Conservation (phyloP, 2,329 filamentous ascomycete species). For the Cytospora piceicola region DNA sequence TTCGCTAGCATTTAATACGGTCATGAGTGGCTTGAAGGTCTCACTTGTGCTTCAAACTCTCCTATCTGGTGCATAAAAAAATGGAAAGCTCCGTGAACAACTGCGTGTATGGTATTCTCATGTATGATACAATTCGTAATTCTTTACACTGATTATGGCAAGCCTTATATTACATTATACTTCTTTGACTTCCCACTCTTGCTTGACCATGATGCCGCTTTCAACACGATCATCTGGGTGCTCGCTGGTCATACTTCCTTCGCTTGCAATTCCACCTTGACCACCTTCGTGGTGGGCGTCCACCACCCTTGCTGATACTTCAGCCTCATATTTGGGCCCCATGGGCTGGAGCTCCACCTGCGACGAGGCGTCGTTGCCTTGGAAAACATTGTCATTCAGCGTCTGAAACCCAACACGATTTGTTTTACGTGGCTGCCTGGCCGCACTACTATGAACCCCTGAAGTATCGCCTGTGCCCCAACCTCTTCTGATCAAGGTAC, state of each 20-base stretch:
- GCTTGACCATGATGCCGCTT: not conserved
- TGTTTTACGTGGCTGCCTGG: not conserved
- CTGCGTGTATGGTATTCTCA: too few species aligned
- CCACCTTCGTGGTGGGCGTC: not conserved
- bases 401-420: not conserved
- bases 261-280: not conserved
- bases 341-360: not conserved
- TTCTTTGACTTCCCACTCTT: slow-evolving; percentile 3
- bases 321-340: not conserved
- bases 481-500: not conserved
- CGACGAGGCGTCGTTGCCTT: not conserved
- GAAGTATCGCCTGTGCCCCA: not conserved
- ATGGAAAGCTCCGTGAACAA: too few species aligned
- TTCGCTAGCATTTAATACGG: too few species aligned
- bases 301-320: not conserved
- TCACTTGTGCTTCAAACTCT: too few species aligned
- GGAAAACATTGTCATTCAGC: not conserved
- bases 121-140: too few species aligned
- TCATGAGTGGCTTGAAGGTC: too few species aligned
- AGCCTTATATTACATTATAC: not conserved
- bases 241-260: not conserved
- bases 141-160: not conserved
- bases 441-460: not conserved
- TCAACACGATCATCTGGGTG: not conserved
- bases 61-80: too few species aligned